Percentiles rank a stretch among this genome's conserved stretches.
Conservation (phyloP, 352 stramenopile genomes). For the Globisporangium lucens region DNA sequence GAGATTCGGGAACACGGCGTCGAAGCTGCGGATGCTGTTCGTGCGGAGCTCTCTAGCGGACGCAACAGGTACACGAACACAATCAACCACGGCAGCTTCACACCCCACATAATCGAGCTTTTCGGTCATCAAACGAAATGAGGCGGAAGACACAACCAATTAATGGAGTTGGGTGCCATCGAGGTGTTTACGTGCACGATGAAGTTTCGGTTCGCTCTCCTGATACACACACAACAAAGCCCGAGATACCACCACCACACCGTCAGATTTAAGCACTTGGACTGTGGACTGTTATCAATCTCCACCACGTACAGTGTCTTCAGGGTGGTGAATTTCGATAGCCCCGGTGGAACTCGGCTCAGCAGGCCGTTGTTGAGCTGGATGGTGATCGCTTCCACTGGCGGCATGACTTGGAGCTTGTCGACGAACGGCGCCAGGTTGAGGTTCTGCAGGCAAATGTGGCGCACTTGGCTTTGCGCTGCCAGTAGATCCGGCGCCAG, state of each 20-base stretch:
- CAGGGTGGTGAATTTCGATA: neutral
- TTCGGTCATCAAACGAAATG: no score
- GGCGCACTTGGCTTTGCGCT: neutral
- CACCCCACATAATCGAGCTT: no score
- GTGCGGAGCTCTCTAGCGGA: neutral
- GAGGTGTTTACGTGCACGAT: neutral
- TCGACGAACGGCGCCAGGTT: neutral
- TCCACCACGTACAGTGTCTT: neutral
- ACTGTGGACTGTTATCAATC: neutral
- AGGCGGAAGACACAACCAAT: neutral
- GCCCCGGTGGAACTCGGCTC: neutral
- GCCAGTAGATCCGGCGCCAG: conserved; percentile 1
- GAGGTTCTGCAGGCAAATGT: neutral
- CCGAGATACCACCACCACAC: neutral
- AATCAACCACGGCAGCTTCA: no score
- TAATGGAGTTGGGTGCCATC: neutral
- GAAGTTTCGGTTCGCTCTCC: neutral
- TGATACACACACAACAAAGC: neutral
- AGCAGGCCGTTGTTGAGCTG: conserved; percentile 7
- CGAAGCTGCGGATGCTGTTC: neutral
- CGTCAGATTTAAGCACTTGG: neutral
- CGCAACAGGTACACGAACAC: neutral
- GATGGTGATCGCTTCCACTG: neutral
- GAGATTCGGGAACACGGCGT: conserved; percentile 1
- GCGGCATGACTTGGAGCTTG: neutral